phyloP scores from a whole-genome alignment of 73 alveolate species.

The Diophrys sp. region DNA sequence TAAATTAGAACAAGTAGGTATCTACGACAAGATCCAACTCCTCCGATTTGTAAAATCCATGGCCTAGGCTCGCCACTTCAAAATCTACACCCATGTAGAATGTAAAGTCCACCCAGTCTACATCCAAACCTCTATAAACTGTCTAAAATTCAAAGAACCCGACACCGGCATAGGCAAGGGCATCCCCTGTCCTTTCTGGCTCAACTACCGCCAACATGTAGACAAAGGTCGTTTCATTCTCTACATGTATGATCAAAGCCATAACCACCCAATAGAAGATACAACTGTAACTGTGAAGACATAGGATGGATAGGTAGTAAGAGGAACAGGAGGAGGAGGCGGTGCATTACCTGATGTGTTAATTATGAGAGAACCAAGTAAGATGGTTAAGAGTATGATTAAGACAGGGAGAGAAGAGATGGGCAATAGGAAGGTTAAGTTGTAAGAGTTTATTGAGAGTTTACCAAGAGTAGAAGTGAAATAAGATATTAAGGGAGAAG shows the following conservation, averaged over 20 bases:
- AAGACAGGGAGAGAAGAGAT: too few relatives aligned
- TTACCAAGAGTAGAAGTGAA: too few relatives aligned
- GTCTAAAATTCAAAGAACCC: neutral
- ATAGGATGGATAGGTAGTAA: too few relatives aligned
- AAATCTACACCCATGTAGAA: neutral
- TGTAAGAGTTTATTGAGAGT: too few relatives aligned
- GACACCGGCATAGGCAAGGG: neutral
- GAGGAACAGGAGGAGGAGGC: too few relatives aligned
- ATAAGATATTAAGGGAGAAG: too few relatives aligned
- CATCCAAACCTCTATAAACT: neutral
- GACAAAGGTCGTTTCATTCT: neutral
- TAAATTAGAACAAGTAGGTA: too few relatives aligned
- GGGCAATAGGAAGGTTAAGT: too few relatives aligned
- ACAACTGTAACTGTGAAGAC: too few relatives aligned
- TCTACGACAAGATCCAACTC: neutral
- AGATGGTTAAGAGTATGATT: too few relatives aligned
- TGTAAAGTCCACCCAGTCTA: neutral
- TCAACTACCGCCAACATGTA: neutral
- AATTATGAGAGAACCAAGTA: too few relatives aligned
- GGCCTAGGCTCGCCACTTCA: neutral
- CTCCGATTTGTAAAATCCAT: neutral
- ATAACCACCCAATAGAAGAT: neutral
- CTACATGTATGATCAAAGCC: neutral
- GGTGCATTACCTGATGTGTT: too few relatives aligned
- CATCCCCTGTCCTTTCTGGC: slow-evolving; percentile 3